A percentile compares a stretch with the other conserved stretches of the same genome.
phyloP scores from a whole-genome alignment of 2,329 filamentous ascomycete species.

The Coleophoma eucalyptorum region DNA sequence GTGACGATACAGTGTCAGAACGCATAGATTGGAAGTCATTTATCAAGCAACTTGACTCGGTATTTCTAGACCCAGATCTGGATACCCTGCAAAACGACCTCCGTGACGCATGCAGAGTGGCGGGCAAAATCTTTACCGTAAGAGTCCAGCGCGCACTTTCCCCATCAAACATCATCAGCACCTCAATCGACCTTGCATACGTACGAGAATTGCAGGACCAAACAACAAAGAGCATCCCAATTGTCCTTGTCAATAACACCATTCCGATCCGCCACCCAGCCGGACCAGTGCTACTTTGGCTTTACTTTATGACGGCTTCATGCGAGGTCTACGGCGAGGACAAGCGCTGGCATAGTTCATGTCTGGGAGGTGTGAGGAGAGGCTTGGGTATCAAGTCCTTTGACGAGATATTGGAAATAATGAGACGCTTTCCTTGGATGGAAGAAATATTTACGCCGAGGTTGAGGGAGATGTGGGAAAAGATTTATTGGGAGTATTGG shows the following conservation, averaged over 20 bases:
- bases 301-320: not conserved
- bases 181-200: not conserved
- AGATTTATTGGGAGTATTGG: too few species aligned
- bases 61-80: not conserved
- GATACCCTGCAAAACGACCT: not conserved
- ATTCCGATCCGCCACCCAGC: not conserved
- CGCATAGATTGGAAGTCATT: not conserved
- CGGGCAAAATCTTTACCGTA: not conserved
- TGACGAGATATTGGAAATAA: not conserved
- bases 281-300: not conserved
- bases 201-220: not conserved
- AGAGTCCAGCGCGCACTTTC: not conserved
- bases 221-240: not conserved
- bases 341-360: not conserved
- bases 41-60: not conserved
- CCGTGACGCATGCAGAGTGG: not conserved
- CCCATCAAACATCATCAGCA: not conserved
- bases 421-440: not conserved
- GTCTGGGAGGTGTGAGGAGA: not conserved
- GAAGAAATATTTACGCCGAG: not conserved
- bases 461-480: not conserved
- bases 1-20: not conserved
- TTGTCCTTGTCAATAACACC: not conserved
- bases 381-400: not conserved
- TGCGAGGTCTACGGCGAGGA: not conserved